These are phyloP conservation scores for Curvularia spicifera DNA, from an alignment of 2,329 filamentous ascomycete species.

Conservation along the genomic window DNA sequence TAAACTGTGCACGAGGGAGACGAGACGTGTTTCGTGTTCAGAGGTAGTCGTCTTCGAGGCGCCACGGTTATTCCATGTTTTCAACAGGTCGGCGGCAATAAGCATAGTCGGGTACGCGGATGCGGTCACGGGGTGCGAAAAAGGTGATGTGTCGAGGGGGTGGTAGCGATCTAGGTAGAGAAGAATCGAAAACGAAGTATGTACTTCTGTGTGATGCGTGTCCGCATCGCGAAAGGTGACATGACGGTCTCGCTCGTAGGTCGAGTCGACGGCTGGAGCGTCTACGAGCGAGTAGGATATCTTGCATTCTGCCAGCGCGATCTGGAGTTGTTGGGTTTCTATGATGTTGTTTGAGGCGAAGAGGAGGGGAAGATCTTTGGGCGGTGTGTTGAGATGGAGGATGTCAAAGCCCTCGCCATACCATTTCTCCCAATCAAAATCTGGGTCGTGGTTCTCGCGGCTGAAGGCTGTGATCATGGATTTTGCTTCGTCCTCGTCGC, in stretches of 20 bases:
- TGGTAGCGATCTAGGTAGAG: conserved; percentile 46
- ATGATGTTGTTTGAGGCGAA: conserved; percentile 44
- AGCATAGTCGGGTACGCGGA: conserved; percentile 31
- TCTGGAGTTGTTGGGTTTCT: conserved; percentile 42
- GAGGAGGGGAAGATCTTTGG: conserved; percentile 48
- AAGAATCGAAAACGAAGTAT: conserved; percentile 34
- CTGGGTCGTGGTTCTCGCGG: conserved; percentile 74
- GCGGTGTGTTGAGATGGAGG: conserved; percentile 60
- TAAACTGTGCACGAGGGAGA: conserved; percentile 1
- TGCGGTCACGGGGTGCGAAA: conserved; percentile 22
- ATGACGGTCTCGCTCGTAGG: conserved; percentile 28
- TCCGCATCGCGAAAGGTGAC: conserved; percentile 47
- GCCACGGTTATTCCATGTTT: conserved; percentile 25
- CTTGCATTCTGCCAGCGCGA: conserved; percentile 40
- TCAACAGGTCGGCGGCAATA: conserved; percentile 18
- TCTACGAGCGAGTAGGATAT: conserved; percentile 25
- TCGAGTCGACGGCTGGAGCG: conserved; percentile 28
- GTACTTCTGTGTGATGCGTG: conserved; percentile 41
- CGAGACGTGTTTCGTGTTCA: not conserved
- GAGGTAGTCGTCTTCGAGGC: not conserved
- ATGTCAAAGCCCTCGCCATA: conserved; percentile 90
- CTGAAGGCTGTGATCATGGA: conserved; percentile 80
- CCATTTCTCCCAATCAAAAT: conserved; percentile 74
- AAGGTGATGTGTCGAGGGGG: conserved; percentile 23
- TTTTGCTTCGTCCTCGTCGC: conserved; percentile 69